Evolutionary conservation across 192 early-diverging fungal species (phyloP), one percentile per base, ranked within the genome.

Genomic region (Martensiomyces pterosporus): DNA sequence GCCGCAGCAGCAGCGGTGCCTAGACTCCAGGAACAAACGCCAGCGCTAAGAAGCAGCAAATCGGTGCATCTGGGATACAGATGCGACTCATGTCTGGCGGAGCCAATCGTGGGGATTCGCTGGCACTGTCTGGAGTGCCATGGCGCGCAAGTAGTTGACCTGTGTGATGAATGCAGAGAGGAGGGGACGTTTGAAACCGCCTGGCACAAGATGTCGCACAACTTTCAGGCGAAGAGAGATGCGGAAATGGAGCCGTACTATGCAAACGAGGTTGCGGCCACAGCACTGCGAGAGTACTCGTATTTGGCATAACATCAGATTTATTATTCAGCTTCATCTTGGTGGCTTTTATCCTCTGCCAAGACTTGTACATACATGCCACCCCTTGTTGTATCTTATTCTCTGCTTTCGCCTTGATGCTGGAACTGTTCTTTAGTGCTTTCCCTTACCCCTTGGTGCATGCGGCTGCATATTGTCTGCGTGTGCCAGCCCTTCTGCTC

Each of bases 101-200:
- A 88, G 41, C 86, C 86, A 4, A 86, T 88, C 42, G 64, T 88
- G 13, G 86, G 86, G 15, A 65, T 79, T 15, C 78, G 82, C 3
- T 85, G 84, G 60, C 80, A 82, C 38, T 88, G 86, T 38, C 55
- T 67, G 25, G 72, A 80, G 18, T 88, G 86, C 54, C 77, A 76
- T 19, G 71, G 75, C 6, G 70, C 74, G 13, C 79, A 80, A 46
- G 68, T 81, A 25, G 80, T 85, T 14, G 86, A 86, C 63, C 38
- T 88, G 35, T 88, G 86, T 48, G 81, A 82, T 23, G 75, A 76
- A 24, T 88, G 86, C 33, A 77, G 75, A 36, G 76, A 72, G 17
- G 74, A 77, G 32, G 80, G 79, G 8, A 49, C 39, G 8, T 83
- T 76, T 50, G 64, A 63, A 37, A 82, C 71, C 3, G 47, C 39